Evolutionary conservation across 2,329 filamentous ascomycete genomes (phyloP).

Genomic region (Pseudogymnoascus sp.): DNA sequence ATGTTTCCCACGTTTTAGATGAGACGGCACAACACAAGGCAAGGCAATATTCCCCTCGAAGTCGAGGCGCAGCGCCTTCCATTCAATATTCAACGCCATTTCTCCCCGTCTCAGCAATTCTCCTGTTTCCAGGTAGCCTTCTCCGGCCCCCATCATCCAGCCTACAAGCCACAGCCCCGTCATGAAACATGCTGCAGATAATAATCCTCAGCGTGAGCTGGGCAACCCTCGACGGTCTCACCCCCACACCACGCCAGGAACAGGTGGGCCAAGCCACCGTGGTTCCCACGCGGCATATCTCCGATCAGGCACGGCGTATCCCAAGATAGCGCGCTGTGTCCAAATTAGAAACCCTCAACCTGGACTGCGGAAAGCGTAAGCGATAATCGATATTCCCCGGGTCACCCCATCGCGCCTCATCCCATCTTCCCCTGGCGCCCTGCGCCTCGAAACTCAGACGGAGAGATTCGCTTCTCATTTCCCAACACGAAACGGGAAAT

Average conservation of each 20-base stretch:
- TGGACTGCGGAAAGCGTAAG: not conserved
- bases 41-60: not conserved
- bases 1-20: not conserved
- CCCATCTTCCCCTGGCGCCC: not conserved
- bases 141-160: not conserved
- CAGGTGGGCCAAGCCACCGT: not conserved
- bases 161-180: not conserved
- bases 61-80: not conserved
- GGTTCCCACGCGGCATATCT: not conserved
- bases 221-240: not conserved
- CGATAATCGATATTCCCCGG: not conserved
- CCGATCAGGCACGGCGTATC: not conserved
- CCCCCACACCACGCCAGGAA: not conserved
- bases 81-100: not conserved
- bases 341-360: not conserved
- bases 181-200: conserved; percentile 6
- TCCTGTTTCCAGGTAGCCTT: not conserved
- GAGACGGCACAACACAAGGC: not conserved
- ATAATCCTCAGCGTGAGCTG: not conserved
- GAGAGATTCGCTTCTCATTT: not conserved
- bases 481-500: not conserved
- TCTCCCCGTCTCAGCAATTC: not conserved
- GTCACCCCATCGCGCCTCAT: not conserved
- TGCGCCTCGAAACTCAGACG: not conserved
- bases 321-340: not conserved